A percentile compares a stretch with the other conserved stretches of the same genome.
Evolutionary conservation across 306 rosid genomes (phyloP).

Genomic region (Prunus padus): DNA sequence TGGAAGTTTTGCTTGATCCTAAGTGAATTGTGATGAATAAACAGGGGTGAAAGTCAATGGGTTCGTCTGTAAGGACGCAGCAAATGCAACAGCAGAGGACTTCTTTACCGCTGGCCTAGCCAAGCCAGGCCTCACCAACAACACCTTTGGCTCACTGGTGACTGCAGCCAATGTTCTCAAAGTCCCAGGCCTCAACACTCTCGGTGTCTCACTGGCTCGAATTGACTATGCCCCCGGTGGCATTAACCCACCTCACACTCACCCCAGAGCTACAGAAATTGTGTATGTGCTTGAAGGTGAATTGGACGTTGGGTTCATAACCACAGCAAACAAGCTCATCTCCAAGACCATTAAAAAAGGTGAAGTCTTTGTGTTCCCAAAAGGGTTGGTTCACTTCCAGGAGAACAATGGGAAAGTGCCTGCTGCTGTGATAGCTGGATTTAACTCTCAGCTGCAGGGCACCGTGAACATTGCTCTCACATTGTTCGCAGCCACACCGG

Average conservation of each 20-base stretch:
- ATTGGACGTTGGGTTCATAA: slow-evolving; percentile 80
- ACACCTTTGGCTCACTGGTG: slow-evolving; percentile 61
- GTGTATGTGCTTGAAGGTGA: slow-evolving; percentile 69
- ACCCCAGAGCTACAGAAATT: slow-evolving; percentile 88
- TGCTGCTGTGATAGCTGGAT: slow-evolving; percentile 67
- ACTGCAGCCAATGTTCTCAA: slow-evolving; percentile 66
- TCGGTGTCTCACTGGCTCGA: slow-evolving; percentile 73
- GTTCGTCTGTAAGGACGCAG: slow-evolving; percentile 57
- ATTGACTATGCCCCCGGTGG: slow-evolving; percentile 90
- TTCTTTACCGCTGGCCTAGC: slow-evolving; percentile 61
- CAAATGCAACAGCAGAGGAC: slow-evolving; percentile 54
- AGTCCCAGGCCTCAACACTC: slow-evolving; percentile 87
- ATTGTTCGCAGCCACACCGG: slow-evolving; percentile 62
- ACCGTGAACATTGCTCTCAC: slow-evolving; percentile 57
- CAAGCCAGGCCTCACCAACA: slow-evolving; percentile 71
- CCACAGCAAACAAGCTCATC: slow-evolving; percentile 59
- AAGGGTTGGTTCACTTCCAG: slow-evolving; percentile 77
- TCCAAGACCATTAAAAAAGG: slow-evolving; percentile 68
- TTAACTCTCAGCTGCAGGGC: slow-evolving; percentile 87
- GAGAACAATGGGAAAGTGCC: slow-evolving; percentile 58
- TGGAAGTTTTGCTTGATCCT: neutral
- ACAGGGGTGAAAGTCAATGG: slow-evolving; percentile 72
- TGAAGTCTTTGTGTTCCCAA: slow-evolving; percentile 79
- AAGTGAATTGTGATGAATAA: neutral
- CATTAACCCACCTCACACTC: slow-evolving; percentile 90